Evolutionary conservation across 2,329 filamentous ascomycete genomes (phyloP).

Genomic region (Stachybotrys chartarum): DNA sequence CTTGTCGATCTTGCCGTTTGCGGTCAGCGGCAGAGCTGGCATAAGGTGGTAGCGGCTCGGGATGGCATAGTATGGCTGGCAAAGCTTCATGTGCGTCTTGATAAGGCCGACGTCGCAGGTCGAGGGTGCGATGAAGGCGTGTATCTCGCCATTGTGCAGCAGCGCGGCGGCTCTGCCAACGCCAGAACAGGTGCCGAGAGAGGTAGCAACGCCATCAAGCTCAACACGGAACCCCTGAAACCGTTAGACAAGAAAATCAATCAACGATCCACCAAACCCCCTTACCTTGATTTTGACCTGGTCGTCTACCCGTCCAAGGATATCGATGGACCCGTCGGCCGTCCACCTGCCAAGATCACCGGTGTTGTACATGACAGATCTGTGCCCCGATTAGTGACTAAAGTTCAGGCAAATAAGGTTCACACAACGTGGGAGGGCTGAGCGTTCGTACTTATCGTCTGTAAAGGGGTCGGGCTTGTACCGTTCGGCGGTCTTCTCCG

Average conservation of each 20-base stretch:
- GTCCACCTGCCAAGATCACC: constrained; percentile 51
- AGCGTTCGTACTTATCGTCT: constrained; percentile 35
- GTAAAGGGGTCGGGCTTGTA: constrained; percentile 45
- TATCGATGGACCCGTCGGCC: constrained; percentile 44
- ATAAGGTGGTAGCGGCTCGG: constrained; percentile 37
- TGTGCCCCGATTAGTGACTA: neutral
- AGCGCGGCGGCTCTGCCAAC: constrained; percentile 40
- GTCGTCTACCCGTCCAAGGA: constrained; percentile 49
- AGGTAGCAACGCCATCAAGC: constrained; percentile 46
- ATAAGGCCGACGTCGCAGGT: constrained; percentile 27
- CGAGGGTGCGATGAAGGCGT: constrained; percentile 39
- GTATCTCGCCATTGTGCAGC: constrained; percentile 37
- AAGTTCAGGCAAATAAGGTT: neutral
- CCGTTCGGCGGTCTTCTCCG: constrained; percentile 39
- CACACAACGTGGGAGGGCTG: neutral
- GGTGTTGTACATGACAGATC: constrained; percentile 49
- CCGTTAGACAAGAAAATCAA: neutral
- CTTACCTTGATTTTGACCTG: constrained; percentile 52
- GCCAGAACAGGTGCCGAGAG: constrained; percentile 34
- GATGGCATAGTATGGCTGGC: constrained; percentile 48
- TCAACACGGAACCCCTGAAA: constrained; percentile 50
- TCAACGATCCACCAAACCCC: neutral
- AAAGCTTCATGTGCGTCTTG: constrained; percentile 28
- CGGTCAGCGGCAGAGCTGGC: constrained; percentile 37
- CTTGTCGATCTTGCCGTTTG: constrained; percentile 52